A percentile compares a stretch with the other conserved stretches of the same genome.
These are phyloP conservation scores for Fusarium concolor DNA, from an alignment of 2,329 filamentous ascomycete genomes.

Conservation along the genomic window DNA sequence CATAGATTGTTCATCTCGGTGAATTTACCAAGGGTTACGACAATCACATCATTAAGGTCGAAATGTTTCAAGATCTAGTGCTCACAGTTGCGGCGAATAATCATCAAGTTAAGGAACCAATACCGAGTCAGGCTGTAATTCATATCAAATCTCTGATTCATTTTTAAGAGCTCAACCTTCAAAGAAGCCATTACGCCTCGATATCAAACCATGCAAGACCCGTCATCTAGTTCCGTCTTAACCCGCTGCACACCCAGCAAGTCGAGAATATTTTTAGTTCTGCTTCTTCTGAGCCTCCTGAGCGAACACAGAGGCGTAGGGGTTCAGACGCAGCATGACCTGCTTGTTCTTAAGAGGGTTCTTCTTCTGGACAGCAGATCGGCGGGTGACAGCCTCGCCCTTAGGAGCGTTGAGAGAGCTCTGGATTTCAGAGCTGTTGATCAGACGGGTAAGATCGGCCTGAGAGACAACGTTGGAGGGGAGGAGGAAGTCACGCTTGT, in stretches of 20 bases:
- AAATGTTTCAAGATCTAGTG: neutral
- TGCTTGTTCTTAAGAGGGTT: conserved; percentile 99
- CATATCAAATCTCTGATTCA: conserved; percentile 52
- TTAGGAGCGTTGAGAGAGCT: conserved; percentile 92
- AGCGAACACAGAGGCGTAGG: conserved; percentile 90
- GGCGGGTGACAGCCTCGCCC: conserved; percentile 91
- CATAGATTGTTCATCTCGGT: too few species aligned
- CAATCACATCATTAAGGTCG: neutral
- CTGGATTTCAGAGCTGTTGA: conserved; percentile 99
- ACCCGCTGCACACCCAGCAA: conserved; percentile 56
- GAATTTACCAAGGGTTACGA: neutral
- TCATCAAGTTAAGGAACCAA: conserved; percentile 29
- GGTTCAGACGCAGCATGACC: conserved; percentile 98
- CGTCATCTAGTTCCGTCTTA: conserved; percentile 43
- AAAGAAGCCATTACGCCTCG: conserved; percentile 55
- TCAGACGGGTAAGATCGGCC: conserved; percentile 95
- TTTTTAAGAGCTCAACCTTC: conserved; percentile 52
- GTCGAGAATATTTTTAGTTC: conserved; percentile 48
- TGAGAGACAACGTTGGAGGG: conserved; percentile 93
- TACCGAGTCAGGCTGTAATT: conserved; percentile 43
- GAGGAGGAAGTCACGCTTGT: conserved; percentile 99
- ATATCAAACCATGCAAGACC: conserved; percentile 52
- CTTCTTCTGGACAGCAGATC: conserved; percentile 96
- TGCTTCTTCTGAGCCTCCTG: conserved; percentile 68
- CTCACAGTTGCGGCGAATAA: conserved; percentile 1